Evolutionary conservation across 495 filamentous ascomycete genomes (phyloP).

Genomic region (Lasiosphaeria miniovina): DNA sequence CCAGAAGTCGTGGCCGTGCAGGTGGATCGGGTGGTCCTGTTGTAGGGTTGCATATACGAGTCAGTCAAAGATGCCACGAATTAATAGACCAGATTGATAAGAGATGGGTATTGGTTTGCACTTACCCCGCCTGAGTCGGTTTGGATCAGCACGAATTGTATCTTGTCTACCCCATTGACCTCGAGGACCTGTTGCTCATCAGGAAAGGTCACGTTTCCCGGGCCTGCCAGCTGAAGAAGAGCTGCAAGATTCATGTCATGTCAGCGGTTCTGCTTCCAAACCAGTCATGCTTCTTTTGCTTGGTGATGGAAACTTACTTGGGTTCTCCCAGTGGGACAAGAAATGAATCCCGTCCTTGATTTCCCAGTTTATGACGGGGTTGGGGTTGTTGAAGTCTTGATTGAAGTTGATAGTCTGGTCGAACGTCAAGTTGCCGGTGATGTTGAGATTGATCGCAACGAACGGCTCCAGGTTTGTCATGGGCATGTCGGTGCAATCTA

Average conservation of each 20-base stretch:
- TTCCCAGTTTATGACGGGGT: not conserved
- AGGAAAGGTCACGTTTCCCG: not conserved
- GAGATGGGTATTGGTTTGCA: too few species aligned
- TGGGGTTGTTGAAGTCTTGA: not conserved
- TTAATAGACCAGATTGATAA: too few species aligned
- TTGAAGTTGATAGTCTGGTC: not conserved
- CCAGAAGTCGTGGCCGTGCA: conserved; percentile 60
- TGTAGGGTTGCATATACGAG: not conserved
- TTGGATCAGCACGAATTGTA: not conserved
- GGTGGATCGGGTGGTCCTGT: conserved; percentile 42
- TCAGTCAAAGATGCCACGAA: too few species aligned
- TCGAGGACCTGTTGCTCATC: conserved; percentile 7
- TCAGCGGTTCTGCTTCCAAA: not conserved
- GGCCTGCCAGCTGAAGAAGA: conserved; percentile 4
- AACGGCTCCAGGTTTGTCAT: conserved; percentile 4
- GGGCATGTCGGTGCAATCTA: conserved; percentile 14
- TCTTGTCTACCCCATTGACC: conserved; percentile 2
- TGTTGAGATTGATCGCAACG: conserved; percentile 4
- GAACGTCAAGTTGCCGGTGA: not conserved
- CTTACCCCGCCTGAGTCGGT: not conserved
- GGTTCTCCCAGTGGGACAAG: conserved; percentile 9
- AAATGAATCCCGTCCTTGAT: conserved; percentile 1
- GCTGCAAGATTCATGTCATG: not conserved
- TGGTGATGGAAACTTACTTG: not conserved
- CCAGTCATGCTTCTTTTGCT: not conserved